These are phyloP conservation scores for Skeletonema marinoi DNA, from an alignment of 108 stramenopile genomes.

Conservation along the genomic window DNA sequence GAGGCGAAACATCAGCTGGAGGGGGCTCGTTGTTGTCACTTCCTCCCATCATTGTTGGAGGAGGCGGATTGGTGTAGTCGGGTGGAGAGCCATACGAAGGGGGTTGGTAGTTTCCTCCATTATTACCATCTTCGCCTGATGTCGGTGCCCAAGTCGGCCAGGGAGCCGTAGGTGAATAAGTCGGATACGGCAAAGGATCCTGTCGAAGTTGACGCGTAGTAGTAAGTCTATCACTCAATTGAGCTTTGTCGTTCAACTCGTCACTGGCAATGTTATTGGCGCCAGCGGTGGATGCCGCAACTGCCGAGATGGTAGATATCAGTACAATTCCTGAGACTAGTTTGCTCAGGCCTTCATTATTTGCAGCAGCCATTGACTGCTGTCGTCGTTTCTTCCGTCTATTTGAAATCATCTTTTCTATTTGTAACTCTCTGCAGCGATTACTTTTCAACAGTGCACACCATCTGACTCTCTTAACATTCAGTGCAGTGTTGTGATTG, in stretches of 20 bases:
- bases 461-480: no score
- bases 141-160: constrained; percentile 1
- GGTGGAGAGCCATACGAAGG: no score
- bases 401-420: no score
- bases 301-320: not conserved
- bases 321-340: not conserved
- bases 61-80: no score
- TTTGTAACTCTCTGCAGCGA: no score
- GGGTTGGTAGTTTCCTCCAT: not conserved
- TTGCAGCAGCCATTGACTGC: not conserved
- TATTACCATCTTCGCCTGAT: not conserved
- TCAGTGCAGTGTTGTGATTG: no score
- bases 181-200: not conserved
- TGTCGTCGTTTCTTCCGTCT: not conserved
- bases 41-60: not conserved
- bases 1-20: not conserved
- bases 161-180: not conserved
- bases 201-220: not conserved
- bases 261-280: not conserved
- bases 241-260: not conserved
- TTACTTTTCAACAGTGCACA: no score
- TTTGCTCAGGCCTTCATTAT: not conserved
- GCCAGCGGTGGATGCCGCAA: not conserved
- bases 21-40: not conserved
- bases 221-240: not conserved